These are phyloP conservation scores for Thalassiosira ordinaria DNA, from an alignment of 352 stramenopile species.

Conservation along the genomic window DNA sequence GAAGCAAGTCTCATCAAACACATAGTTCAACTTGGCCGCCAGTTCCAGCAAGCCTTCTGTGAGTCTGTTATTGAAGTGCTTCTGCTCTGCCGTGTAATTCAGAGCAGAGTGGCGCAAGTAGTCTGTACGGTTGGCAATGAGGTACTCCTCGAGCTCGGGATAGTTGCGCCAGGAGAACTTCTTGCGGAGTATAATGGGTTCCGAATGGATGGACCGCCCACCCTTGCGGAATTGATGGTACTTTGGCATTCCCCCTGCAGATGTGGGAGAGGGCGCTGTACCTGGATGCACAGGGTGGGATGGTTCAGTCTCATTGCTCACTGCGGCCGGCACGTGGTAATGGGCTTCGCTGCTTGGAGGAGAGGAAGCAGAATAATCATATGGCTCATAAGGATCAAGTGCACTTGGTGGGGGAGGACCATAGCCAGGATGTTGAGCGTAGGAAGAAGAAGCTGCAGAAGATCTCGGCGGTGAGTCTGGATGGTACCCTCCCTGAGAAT, in stretches of 20 bases:
- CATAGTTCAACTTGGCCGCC: constrained; percentile 79
- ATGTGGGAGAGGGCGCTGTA: background rate
- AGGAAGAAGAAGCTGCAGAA: constrained; percentile 1
- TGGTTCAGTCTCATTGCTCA: constrained; percentile 34
- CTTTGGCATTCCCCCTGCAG: background rate
- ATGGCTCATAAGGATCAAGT: constrained; percentile 44
- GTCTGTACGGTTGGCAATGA: constrained; percentile 83
- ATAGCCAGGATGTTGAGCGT: background rate
- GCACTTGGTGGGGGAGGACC: background rate
- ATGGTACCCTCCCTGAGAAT: constrained; percentile 16
- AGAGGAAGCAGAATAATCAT: constrained; percentile 8
- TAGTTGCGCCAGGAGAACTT: constrained; percentile 87
- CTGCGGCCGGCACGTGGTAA: constrained; percentile 26
- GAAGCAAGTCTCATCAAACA: constrained; percentile 84
- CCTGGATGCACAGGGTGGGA: background rate
- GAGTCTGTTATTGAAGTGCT: constrained; percentile 85
- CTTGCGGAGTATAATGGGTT: constrained; percentile 73
- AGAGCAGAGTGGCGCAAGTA: constrained; percentile 83
- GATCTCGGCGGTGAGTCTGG: constrained; percentile 3
- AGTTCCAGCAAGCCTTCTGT: constrained; percentile 82
- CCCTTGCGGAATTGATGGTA: constrained; percentile 61
- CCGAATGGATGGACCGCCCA: constrained; percentile 46
- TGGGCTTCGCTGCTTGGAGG: constrained; percentile 16
- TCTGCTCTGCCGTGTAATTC: constrained; percentile 86
- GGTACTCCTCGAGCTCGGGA: constrained; percentile 84